Percentiles rank a stretch among this genome's conserved stretches.
These are phyloP conservation scores for Colletotrichum gloeosporioides DNA, from an alignment of 2,329 filamentous ascomycete genomes.

Conservation along the genomic window DNA sequence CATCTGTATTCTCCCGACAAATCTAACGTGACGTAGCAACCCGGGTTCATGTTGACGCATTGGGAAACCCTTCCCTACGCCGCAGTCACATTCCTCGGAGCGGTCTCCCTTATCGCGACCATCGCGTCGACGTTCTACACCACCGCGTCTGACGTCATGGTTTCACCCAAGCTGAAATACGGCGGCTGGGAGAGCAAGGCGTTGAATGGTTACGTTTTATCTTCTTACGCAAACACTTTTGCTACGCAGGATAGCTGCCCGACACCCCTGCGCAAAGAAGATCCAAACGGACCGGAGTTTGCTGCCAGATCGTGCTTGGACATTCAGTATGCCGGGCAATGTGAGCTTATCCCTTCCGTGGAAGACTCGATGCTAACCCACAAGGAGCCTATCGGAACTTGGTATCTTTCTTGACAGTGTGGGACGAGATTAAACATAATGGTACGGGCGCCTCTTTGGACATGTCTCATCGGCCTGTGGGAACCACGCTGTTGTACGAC, in stretches of 20 bases:
- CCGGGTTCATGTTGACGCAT: slow-evolving; percentile 75
- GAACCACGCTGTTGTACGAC: slow-evolving; percentile 69
- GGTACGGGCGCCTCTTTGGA: slow-evolving; percentile 45
- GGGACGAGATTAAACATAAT: slow-evolving; percentile 52
- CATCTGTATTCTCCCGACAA: neutral
- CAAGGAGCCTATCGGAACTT: slow-evolving; percentile 69
- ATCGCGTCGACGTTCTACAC: slow-evolving; percentile 76
- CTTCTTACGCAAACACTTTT: slow-evolving; percentile 66
- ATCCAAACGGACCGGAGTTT: slow-evolving; percentile 32
- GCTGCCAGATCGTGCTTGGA: slow-evolving; percentile 66
- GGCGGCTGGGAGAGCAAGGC: slow-evolving; percentile 53
- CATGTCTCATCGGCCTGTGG: slow-evolving; percentile 57
- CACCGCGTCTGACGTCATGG: slow-evolving; percentile 76
- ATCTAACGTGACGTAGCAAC: slow-evolving; percentile 48
- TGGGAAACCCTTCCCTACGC: slow-evolving; percentile 70
- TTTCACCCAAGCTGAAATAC: slow-evolving; percentile 73
- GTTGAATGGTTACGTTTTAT: slow-evolving; percentile 61
- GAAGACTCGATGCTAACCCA: neutral
- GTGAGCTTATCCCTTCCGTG: slow-evolving; percentile 28
- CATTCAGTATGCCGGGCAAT: slow-evolving; percentile 72
- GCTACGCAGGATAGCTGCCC: slow-evolving; percentile 64
- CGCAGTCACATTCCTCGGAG: slow-evolving; percentile 66
- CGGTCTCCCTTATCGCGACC: slow-evolving; percentile 68
- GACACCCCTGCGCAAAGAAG: slow-evolving; percentile 59
- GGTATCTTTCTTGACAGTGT: slow-evolving; percentile 62